Evolutionary conservation across 2,329 filamentous ascomycete genomes (phyloP), one percentile per base, ranked within the genome.

Genomic region (Trichophyton simii): DNA sequence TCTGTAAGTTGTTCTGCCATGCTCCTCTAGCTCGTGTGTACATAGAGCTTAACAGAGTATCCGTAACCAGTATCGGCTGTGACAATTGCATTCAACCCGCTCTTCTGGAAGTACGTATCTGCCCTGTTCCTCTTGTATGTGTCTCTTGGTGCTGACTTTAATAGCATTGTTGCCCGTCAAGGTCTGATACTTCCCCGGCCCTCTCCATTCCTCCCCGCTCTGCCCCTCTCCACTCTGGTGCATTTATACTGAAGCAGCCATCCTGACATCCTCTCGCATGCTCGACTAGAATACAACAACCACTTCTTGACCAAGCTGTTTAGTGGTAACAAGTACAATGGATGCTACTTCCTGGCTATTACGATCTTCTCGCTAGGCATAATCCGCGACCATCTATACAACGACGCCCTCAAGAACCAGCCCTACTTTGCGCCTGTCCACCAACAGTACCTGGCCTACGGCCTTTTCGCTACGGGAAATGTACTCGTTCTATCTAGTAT

Each of bases 101-200:
- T 94, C n/a, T 97, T 96, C 76, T 99, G 94, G 94, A 99, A 99
- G 91, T 96, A 82, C 80, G 89, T 82, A 60, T 64, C 52, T 41
- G 18, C 9, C n/a, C 60, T 28, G 15, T 6, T 18, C 1, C 34
- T n/a, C 28, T 34, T 7, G 15, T 31, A 22, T 20, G 2, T 9
- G 20, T 48, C 9, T 20, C 3, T 64, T 28, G 4, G n/a, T 42
- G 25, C 36, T 59, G 13, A 60, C 52, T 34, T 61, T n/a, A 65
- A 36, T 67, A 95, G 89, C 74, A 88, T 91, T 69, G 85, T 90
- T 67, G 91, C 91, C 64, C 87, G 91, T 70, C 83, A 86, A 85
- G 89, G 89, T 91, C 70, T 63, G 71, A 70, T 44, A 48, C 20
- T 22, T 31, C 20, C 22, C 34, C 34, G 34, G 6, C 11, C 11